Evolutionary conservation across 495 filamentous ascomycete genomes (phyloP), one percentile per base, ranked within the genome.

Genomic region (Bacidia gigantensis): DNA sequence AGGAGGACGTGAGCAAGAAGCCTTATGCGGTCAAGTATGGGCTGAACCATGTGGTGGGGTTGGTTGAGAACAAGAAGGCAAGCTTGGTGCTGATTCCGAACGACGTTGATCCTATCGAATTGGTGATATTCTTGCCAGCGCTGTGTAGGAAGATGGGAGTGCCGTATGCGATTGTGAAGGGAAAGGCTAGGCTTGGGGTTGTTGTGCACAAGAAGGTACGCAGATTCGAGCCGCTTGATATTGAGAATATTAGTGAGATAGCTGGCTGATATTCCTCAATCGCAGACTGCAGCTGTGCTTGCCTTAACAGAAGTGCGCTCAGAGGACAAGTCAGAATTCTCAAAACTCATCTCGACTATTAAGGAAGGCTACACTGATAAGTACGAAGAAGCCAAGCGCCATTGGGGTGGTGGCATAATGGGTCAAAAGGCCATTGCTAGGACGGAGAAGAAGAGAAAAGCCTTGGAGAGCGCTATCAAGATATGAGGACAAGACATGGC

Each of bases 31-130:
- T 90, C 79, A 97, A 99, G 82, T 97, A 94, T 72, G 93, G 93
- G 74, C 82, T 99, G 62, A 99, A 99, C 81, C 93, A 99, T 78
- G 92, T 99, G 63, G 93, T 99, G 60, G 93, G 92, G 57, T 80
- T 99, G 59, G 89, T 99, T 67, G 93, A 99, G 84, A 97, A 96
- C 79, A 99, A 97, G 87, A 99, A 99, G 83, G 90, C 93, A 55
- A 80, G 84, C 51, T 77, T 99, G 59, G 93, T 99, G 67, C 78
- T 99, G 61, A 97, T 99, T 69, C 84, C 93, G 66, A 95, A 99
- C 75, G 93, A 99, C 69, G 93, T 99, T 65, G 93, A 99, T 79
- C 93, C 93, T 59, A 97, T 99, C 72, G 93, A 99, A 80, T 72
- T 99, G 62, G 93, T 99, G 69, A 83, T 97, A 73, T 99, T 94